Base-by-base conservation (phyloP, 257 asterid genomes). In the Lavandula angustifolia region DNA sequence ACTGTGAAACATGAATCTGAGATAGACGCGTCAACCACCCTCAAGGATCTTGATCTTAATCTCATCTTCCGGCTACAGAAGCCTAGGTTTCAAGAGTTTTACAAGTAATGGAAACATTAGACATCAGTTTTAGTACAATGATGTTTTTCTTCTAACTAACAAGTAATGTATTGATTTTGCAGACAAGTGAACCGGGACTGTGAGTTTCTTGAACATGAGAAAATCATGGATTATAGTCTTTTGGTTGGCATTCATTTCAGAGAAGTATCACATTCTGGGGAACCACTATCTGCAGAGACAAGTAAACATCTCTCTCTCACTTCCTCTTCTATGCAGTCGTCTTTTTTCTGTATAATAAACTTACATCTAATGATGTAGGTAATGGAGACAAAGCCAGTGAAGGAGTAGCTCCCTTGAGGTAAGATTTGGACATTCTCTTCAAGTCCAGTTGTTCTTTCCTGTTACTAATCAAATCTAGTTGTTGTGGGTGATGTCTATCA, bases 211-310 rank as follows among this genome's bases (percentile, higher is more conserved):
- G 97, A 86, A 71, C 95, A 87, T 27, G 98, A 85, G 80, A 85
- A 95, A 64, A 87, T 92, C 34, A 92, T 92, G 98, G 96, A 92
- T 76, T 92, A 92, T 76, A 92, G 98, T 57, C 98, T 92, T 47
- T 62, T 92, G 68, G 79, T 89, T 1, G 98, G 98, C 57, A 79
- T 92, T 73, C 97, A 92, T 75, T 89, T 87, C 79, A 78, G 81
- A 50, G 82, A 89, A 69, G 75, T 82, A 66, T 84, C 96, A n/a
- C 71, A 69, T 3, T 60, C 83, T 6, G 87, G 94, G 16, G 89
- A 78, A 54, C 94, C 94, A 37, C 63, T 85, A 22, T 50, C 17
- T 4, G 8, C 11, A 63, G 68, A 60, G 69, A 65, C 79, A 37
- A 71, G 12, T 64, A 54, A 22, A 10, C 11, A 48, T 43, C 41